phyloP scores from a whole-genome alignment of 306 rosid genomes.

The Vicia sativa region DNA sequence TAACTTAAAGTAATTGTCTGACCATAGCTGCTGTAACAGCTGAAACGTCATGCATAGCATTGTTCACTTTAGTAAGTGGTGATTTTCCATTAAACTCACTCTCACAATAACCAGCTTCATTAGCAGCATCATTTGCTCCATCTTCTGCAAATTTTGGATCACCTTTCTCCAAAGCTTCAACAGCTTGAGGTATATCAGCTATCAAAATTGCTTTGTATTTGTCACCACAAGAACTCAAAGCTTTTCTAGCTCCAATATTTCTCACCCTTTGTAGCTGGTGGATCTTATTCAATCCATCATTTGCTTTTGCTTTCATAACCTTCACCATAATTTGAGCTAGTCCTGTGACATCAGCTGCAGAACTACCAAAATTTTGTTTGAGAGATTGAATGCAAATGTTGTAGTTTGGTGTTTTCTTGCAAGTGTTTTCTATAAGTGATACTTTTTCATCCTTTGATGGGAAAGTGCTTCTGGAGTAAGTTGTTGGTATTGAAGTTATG shows the following conservation, averaged over 20 bases:
- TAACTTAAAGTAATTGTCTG: slow-evolving; percentile 33
- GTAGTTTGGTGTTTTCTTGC: slow-evolving; percentile 55
- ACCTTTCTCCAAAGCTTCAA: slow-evolving; percentile 52
- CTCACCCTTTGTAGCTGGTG: slow-evolving; percentile 21
- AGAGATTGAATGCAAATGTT: slow-evolving; percentile 45
- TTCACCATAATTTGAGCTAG: slow-evolving; percentile 48
- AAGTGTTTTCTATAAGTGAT: slow-evolving; percentile 44
- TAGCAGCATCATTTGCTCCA: slow-evolving; percentile 44
- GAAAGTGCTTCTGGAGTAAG: slow-evolving; percentile 27
- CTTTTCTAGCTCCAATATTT: neutral
- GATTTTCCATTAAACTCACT: slow-evolving; percentile 39
- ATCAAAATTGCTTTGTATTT: slow-evolving; percentile 33
- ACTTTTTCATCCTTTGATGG: slow-evolving; percentile 13
- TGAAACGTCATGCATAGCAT: slow-evolving; percentile 39
- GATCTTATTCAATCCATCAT: slow-evolving; percentile 26
- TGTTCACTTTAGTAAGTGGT: slow-evolving; percentile 39
- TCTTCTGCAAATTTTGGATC: slow-evolving; percentile 50
- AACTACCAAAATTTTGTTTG: slow-evolving; percentile 36
- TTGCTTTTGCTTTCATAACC: slow-evolving; percentile 40
- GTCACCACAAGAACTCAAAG: slow-evolving; percentile 41
- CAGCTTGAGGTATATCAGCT: slow-evolving; percentile 43
- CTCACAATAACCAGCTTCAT: slow-evolving; percentile 50
- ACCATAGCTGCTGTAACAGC: slow-evolving; percentile 47
- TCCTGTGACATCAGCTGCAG: slow-evolving; percentile 36
- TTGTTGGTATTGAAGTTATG: slow-evolving; percentile 28